A percentile compares a stretch with the other conserved stretches of the same genome.
Evolutionary conservation across 441 rosid species (phyloP).

Genomic region (Capsella rubella): DNA sequence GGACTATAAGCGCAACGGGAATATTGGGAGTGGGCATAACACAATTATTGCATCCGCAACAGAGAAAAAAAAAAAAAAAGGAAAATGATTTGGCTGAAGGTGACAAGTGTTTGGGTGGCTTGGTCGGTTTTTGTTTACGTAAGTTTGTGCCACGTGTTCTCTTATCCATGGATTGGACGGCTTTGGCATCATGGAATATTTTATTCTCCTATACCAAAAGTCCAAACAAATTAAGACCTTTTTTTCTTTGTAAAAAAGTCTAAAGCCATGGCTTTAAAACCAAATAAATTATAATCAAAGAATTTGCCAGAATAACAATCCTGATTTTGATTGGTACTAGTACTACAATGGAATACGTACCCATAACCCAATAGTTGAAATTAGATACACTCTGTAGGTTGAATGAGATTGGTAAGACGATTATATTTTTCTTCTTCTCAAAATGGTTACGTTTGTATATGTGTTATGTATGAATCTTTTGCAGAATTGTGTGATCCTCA

Average conservation of each 20-base stretch:
- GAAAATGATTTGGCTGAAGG: slow-evolving; percentile 29
- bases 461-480: not conserved
- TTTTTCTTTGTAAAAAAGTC: slow-evolving; percentile 4
- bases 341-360: slow-evolving; percentile 8
- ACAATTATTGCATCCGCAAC: slow-evolving; percentile 36
- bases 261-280: not conserved
- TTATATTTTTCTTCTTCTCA: not conserved
- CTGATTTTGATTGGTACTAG: slow-evolving; percentile 13
- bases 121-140: slow-evolving; percentile 46
- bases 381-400: not conserved
- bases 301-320: not conserved
- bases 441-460: not conserved
- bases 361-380: not conserved
- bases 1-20: slow-evolving; percentile 43
- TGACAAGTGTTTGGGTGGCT: slow-evolving; percentile 46
- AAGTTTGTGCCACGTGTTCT: slow-evolving; percentile 35
- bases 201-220: slow-evolving; percentile 27
- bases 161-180: slow-evolving; percentile 44
- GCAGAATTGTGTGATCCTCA: not conserved
- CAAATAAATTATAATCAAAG: not conserved
- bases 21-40: slow-evolving; percentile 42
- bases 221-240: slow-evolving; percentile 42
- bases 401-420: not conserved
- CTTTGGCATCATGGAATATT: slow-evolving; percentile 23
- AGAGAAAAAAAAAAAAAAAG: not conserved